phyloP scores from a whole-genome alignment of 2,329 filamentous ascomycete genomes.

The Scleromitrula shiraiana region DNA sequence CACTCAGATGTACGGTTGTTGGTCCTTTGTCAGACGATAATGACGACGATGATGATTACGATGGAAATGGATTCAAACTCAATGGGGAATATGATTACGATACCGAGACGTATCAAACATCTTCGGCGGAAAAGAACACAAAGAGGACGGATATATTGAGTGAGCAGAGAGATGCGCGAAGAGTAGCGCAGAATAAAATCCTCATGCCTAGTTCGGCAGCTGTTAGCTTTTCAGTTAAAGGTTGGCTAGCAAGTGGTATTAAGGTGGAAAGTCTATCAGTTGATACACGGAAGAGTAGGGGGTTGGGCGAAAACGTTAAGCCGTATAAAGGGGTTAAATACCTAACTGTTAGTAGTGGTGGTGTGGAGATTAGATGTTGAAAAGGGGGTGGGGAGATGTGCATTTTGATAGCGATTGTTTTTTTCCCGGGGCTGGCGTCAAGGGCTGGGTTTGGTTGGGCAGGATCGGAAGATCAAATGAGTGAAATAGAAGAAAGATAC shows the following conservation, averaged over 20 bases:
- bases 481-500: too few relatives aligned
- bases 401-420: slow-evolving; percentile 1
- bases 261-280: slow-evolving; percentile 61
- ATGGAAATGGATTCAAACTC: slow-evolving; percentile 27
- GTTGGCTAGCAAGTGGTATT: slow-evolving; percentile 60
- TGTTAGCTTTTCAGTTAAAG: slow-evolving; percentile 63
- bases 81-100: slow-evolving; percentile 39
- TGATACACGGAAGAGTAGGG: slow-evolving; percentile 72
- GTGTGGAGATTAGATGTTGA: slow-evolving; percentile 53
- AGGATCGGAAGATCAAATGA: too few relatives aligned
- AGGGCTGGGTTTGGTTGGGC: not conserved
- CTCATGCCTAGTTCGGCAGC: slow-evolving; percentile 74
- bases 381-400: too few relatives aligned
- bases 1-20: slow-evolving; percentile 71
- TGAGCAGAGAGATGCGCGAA: slow-evolving; percentile 41
- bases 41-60: slow-evolving; percentile 41
- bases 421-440: too few relatives aligned
- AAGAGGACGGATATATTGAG: slow-evolving; percentile 31
- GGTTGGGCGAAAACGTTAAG: slow-evolving; percentile 78
- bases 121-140: slow-evolving; percentile 21
- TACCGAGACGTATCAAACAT: slow-evolving; percentile 48
- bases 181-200: slow-evolving; percentile 60
- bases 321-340: slow-evolving; percentile 99
- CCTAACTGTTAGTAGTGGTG: slow-evolving; percentile 64
- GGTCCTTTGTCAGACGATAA: slow-evolving; percentile 49